These are phyloP conservation scores for Smittium culicis DNA, from an alignment of 371 early-diverging fungal species.

Conservation along the genomic window DNA sequence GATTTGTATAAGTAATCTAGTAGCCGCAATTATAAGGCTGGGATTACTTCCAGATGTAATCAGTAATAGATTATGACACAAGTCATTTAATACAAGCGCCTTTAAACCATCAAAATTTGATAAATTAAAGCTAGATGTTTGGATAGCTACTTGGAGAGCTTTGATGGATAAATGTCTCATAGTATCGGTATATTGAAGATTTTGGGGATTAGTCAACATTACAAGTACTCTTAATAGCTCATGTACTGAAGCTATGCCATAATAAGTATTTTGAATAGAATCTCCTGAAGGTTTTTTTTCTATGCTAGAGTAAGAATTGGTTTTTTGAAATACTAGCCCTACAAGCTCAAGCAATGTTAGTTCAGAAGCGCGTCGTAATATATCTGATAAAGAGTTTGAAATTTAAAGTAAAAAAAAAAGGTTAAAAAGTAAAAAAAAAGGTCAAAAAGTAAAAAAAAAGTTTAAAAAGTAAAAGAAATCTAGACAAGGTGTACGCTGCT, in stretches of 20 bases:
- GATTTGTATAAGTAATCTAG: conserved; percentile 25
- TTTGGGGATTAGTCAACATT: conserved; percentile 76
- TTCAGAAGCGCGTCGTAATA: conserved; percentile 29
- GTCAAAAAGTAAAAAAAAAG: too few species aligned
- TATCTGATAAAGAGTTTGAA: conserved; percentile 11
- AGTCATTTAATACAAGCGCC: conserved; percentile 60
- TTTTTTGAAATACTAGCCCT: conserved; percentile 21
- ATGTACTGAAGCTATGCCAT: conserved; percentile 68
- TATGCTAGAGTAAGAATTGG: neutral
- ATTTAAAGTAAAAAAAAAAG: neutral
- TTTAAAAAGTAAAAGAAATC: too few species aligned
- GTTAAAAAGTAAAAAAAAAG: neutral
- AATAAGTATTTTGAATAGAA: neutral
- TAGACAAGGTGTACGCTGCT: too few species aligned
- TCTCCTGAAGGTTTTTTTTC: neutral
- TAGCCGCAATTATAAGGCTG: conserved; percentile 23
- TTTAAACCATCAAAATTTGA: conserved; percentile 51
- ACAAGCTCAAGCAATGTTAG: conserved; percentile 26
- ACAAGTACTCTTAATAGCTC: conserved; percentile 82
- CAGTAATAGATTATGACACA: conserved; percentile 75
- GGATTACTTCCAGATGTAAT: conserved; percentile 33
- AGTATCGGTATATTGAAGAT: conserved; percentile 81
- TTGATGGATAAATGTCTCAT: conserved; percentile 78
- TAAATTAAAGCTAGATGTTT: conserved; percentile 68
- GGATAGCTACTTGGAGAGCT: conserved; percentile 61